Evolutionary conservation across 805 yeast genomes (phyloP).

Genomic region (Saturnispora bothae): DNA sequence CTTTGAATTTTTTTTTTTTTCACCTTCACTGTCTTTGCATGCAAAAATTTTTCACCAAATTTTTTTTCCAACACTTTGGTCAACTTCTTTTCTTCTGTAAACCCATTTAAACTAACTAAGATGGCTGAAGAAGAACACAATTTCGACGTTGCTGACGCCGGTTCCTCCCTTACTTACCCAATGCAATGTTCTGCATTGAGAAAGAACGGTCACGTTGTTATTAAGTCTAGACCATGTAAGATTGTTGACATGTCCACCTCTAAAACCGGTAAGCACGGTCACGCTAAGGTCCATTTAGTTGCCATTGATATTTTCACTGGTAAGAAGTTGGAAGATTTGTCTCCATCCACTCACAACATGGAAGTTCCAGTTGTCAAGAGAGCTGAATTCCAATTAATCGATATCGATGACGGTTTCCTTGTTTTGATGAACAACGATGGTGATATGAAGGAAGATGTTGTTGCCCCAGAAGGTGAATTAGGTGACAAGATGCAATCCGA

Average conservation of each 20-base stretch:
- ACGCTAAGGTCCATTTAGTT: slow-evolving; percentile 99
- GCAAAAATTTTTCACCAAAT: too few relatives aligned
- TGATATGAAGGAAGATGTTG: slow-evolving; percentile 98
- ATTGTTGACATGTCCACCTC: slow-evolving; percentile 99
- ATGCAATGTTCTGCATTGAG: slow-evolving; percentile 99
- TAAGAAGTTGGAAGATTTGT: slow-evolving; percentile 98
- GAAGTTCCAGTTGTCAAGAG: slow-evolving; percentile 97
- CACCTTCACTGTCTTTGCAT: too few relatives aligned
- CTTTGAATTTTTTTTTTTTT: too few relatives aligned
- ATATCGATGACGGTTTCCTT: slow-evolving; percentile 97
- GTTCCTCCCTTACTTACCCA: slow-evolving; percentile 98
- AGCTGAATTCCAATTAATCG: slow-evolving; percentile 93
- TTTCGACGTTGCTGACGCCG: slow-evolving; percentile 97
- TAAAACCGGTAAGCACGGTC: slow-evolving; percentile 99
- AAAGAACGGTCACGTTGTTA: slow-evolving; percentile 98
- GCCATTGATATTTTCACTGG: slow-evolving; percentile 98
- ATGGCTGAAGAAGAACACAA: slow-evolving; percentile 48
- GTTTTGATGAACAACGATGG: slow-evolving; percentile 95
- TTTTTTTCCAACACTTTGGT: slow-evolving; percentile 1
- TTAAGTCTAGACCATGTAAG: slow-evolving; percentile 99
- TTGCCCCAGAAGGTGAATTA: slow-evolving; percentile 95
- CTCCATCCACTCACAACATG: slow-evolving; percentile 99
- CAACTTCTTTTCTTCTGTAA: slow-evolving; percentile 1
- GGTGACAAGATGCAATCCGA: slow-evolving; percentile 89
- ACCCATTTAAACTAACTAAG: neutral